Base-by-base conservation (phyloP, 768 basidiomycete genomes). In the Leccinum broughii region DNA sequence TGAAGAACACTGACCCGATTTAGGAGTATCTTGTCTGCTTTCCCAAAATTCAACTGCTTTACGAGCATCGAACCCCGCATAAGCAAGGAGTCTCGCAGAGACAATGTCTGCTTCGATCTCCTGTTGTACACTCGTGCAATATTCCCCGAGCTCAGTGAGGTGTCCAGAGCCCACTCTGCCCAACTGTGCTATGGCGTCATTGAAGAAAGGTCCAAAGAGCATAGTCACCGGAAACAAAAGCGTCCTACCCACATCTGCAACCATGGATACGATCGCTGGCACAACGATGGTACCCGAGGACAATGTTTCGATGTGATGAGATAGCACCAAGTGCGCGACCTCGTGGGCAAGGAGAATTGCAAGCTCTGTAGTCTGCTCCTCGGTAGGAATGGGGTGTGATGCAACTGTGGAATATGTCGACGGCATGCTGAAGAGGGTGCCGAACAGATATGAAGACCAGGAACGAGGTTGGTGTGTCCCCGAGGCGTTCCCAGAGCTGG, bases 31-130 rank as follows among this genome's bases (percentile, higher is more conserved):
- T 24, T 78, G 73, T 51, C 86, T 80, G 46, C 77, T 73, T 69
- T 93, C 86, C 92, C 95, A 98, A 72, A 97, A 96, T 14, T 76
- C 78, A 49, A 95, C 81, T 7, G 96, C 92, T 51, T 80, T 78
- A 37, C 88, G 84, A 3, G 95, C 91, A 75, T 97, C 93, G 69
- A 90, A 98, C 6, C 94, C 93, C 0, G 95, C 90, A 70, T 93
- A 84, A 0, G 95, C 93, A 37, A 99, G 85, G n/a, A 99, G 78
- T 62, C 95, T 82, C 7, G 89, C 83, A 13, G 92, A 94, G 39
- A 95, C 93, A 34, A 93, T 76, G 70, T 98, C 95, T 14, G 95
- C 96, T 72, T 99, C 96, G 14, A 92, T 83, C 72, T 99, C 96
- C 71, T 98, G 91, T 50, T 82, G 84, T 59, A 86, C 78, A 60